Conservation (phyloP, 1,284 basidiomycete species). For the Phellinidium pouzarii region DNA sequence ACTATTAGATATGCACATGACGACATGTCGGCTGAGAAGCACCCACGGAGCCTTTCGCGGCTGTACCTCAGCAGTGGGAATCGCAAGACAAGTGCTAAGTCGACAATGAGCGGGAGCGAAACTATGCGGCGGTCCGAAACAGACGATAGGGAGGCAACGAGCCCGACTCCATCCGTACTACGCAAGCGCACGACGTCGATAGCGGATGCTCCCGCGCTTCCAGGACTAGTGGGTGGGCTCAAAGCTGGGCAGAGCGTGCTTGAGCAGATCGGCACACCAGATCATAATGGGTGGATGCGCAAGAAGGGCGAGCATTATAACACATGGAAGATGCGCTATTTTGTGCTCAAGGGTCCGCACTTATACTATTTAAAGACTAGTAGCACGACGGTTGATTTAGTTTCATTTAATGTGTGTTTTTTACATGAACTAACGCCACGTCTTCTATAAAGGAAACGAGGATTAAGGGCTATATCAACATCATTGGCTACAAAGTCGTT, state of each 20-base stretch:
- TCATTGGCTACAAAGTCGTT: slow-evolving; percentile 89
- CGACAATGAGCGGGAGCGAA: slow-evolving; percentile 28
- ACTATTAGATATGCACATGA: slow-evolving; percentile 18
- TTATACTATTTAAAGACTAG: slow-evolving; percentile 79
- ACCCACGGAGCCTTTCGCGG: slow-evolving; percentile 42
- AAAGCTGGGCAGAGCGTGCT: slow-evolving; percentile 69
- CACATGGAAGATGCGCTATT: slow-evolving; percentile 89
- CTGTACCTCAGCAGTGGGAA: slow-evolving; percentile 33
- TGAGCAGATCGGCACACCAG: slow-evolving; percentile 83
- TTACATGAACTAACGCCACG: background rate
- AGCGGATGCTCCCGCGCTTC: slow-evolving; percentile 6
- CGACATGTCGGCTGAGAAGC: slow-evolving; percentile 20
- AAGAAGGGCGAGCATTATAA: slow-evolving; percentile 95
- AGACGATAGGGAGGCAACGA: slow-evolving; percentile 19
- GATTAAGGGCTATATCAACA: slow-evolving; percentile 94
- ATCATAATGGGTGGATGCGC: slow-evolving; percentile 89
- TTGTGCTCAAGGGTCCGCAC: slow-evolving; percentile 90
- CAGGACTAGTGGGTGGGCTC: slow-evolving; percentile 27
- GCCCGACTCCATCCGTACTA: slow-evolving; percentile 18
- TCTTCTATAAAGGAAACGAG: slow-evolving; percentile 63
- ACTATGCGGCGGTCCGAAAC: slow-evolving; percentile 18
- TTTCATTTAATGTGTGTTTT: background rate
- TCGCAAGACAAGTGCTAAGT: slow-evolving; percentile 33
- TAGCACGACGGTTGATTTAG: slow-evolving; percentile 54
- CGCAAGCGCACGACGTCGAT: slow-evolving; percentile 27